Conservation (phyloP, 2,329 filamentous ascomycete species). For the Cryphonectria japonica region DNA sequence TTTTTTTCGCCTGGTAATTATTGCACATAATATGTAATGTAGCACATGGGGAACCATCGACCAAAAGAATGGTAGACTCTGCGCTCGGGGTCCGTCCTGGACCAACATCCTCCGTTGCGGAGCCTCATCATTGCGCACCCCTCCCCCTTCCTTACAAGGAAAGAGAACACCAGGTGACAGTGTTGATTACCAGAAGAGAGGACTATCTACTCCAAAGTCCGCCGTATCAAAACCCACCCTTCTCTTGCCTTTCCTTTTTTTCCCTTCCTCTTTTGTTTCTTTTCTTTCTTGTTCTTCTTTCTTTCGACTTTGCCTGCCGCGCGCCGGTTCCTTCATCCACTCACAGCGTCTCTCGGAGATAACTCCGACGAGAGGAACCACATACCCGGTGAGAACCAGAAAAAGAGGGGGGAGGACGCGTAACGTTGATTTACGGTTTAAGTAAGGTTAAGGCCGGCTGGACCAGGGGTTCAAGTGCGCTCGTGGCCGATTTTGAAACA, state of each 20-base stretch:
- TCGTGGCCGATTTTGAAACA: background rate
- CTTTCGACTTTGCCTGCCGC: background rate
- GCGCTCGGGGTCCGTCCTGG: too few species aligned
- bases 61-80: too few species aligned
- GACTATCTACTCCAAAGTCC: background rate
- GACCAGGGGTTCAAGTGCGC: background rate
- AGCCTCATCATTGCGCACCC: background rate
- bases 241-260: background rate
- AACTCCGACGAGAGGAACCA: background rate
- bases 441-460: slow-evolving; percentile 21
- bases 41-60: too few species aligned
- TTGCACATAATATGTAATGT: too few species aligned
- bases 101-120: background rate
- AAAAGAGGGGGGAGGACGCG: slow-evolving; percentile 7
- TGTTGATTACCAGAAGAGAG: background rate
- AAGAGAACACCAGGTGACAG: background rate
- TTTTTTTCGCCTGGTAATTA: too few species aligned
- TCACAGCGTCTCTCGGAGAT: background rate
- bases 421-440: slow-evolving; percentile 24
- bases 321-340: too few species aligned
- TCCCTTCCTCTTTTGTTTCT: too few species aligned
- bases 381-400: background rate
- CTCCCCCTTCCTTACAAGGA: background rate
- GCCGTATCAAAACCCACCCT: background rate
- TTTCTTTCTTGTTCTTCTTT: background rate